Conservation (phyloP, 2,329 filamentous ascomycete genomes). For the Sclerotinia minor region DNA sequence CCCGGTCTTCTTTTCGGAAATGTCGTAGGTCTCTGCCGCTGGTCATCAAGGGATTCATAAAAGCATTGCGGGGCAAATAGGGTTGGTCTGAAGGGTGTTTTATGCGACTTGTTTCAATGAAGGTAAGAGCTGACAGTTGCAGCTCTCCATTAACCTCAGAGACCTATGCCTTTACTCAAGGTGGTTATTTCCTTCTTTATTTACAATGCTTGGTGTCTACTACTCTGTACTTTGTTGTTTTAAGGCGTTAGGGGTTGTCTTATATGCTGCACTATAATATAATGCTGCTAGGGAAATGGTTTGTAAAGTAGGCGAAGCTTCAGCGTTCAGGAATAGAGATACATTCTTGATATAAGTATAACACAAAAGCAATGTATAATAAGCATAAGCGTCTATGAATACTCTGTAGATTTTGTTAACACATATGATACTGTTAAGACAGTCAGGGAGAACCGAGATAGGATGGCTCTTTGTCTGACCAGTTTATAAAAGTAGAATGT, state of each 20-base stretch:
- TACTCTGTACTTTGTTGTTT: slow-evolving; percentile 36
- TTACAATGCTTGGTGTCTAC: slow-evolving; percentile 34
- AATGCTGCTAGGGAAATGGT: slow-evolving; percentile 18
- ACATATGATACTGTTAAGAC: neutral
- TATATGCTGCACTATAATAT: slow-evolving; percentile 23
- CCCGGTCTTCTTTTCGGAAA: slow-evolving; percentile 39
- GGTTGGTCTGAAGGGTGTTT: slow-evolving; percentile 34
- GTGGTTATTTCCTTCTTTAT: slow-evolving; percentile 33
- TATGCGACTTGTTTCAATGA: slow-evolving; percentile 27
- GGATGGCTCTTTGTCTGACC: neutral
- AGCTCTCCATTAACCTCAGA: neutral
- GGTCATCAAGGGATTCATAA: slow-evolving; percentile 37
- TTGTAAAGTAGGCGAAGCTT: slow-evolving; percentile 37
- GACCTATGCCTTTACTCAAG: slow-evolving; percentile 30
- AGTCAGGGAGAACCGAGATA: neutral
- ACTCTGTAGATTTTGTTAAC: neutral
- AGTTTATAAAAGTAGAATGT: neutral
- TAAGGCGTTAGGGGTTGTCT: slow-evolving; percentile 32
- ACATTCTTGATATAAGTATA: slow-evolving; percentile 19
- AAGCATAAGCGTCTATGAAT: neutral
- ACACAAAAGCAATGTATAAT: neutral
- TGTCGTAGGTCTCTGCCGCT: slow-evolving; percentile 32
- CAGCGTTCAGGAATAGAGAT: slow-evolving; percentile 34
- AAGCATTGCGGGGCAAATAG: slow-evolving; percentile 36
- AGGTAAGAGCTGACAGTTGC: slow-evolving; percentile 24